Evolutionary conservation across 345 rosid species (phyloP).

Genomic region (Capsella bursapastoris): DNA sequence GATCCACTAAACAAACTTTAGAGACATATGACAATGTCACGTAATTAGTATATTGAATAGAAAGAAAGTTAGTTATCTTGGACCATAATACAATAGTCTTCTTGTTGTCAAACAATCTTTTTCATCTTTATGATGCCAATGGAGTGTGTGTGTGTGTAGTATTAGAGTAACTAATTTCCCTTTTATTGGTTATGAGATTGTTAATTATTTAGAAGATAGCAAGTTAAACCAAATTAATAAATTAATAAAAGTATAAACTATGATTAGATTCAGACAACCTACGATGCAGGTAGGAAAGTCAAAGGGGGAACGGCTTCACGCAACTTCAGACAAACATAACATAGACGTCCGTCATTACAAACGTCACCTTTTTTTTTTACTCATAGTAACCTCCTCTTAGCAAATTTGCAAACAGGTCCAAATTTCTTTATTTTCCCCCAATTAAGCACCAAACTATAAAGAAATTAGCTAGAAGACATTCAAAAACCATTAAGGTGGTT

Average conservation of each 20-base stretch:
- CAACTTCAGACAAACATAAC: background rate
- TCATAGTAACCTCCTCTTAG: background rate
- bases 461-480: background rate
- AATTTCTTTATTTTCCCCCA: background rate
- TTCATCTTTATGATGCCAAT: no score
- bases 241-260: background rate
- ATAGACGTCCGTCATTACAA: constrained; percentile 31
- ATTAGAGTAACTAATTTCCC: no score
- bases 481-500: background rate
- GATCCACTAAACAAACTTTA: no score
- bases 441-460: background rate
- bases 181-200: background rate
- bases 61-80: no score
- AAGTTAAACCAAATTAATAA: background rate
- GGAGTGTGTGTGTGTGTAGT: no score
- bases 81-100: no score
- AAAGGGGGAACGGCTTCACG: constrained; percentile 35
- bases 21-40: no score
- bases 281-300: background rate
- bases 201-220: background rate
- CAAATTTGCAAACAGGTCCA: background rate
- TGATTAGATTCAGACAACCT: constrained; percentile 25
- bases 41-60: no score
- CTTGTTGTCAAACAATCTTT: no score
- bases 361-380: constrained; percentile 29